phyloP scores from a whole-genome alignment of 306 rosid genomes.

The Urtica urens region DNA sequence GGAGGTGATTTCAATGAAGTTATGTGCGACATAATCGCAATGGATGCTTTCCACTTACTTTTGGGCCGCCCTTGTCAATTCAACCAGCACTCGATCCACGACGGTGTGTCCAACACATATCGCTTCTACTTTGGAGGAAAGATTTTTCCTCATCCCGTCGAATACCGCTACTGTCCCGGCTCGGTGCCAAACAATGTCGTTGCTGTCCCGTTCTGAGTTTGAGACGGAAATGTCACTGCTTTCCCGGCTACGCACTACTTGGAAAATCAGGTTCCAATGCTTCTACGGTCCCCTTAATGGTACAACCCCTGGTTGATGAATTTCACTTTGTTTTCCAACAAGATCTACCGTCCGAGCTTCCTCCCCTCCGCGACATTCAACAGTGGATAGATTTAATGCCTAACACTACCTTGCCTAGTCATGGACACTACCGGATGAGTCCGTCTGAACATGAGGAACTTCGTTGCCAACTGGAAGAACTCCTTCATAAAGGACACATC shows the following conservation, averaged over 20 bases:
- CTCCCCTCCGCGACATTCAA: neutral
- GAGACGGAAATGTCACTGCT: neutral
- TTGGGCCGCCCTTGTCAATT: neutral
- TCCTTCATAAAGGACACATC: too few species aligned
- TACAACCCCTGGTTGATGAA: neutral
- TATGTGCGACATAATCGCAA: too few species aligned
- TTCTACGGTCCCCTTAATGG: neutral
- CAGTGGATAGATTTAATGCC: neutral
- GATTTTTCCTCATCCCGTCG: neutral
- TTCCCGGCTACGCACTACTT: too few species aligned
- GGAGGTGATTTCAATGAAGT: too few species aligned
- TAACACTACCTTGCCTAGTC: neutral
- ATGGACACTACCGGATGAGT: neutral
- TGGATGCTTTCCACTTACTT: constrained; percentile 1
- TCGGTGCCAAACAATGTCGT: neutral
- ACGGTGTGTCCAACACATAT: neutral
- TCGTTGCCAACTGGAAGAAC: neutral
- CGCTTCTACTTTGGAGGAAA: neutral
- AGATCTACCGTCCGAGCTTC: neutral
- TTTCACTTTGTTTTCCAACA: neutral
- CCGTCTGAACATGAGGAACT: neutral
- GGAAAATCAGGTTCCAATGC: too few species aligned
- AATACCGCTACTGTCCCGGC: neutral
- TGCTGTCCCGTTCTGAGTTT: too few species aligned
- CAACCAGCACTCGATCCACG: too few species aligned